These are phyloP conservation scores for Liquidambar formosana DNA, from an alignment of 164 flowering plant species.

Conservation along the genomic window DNA sequence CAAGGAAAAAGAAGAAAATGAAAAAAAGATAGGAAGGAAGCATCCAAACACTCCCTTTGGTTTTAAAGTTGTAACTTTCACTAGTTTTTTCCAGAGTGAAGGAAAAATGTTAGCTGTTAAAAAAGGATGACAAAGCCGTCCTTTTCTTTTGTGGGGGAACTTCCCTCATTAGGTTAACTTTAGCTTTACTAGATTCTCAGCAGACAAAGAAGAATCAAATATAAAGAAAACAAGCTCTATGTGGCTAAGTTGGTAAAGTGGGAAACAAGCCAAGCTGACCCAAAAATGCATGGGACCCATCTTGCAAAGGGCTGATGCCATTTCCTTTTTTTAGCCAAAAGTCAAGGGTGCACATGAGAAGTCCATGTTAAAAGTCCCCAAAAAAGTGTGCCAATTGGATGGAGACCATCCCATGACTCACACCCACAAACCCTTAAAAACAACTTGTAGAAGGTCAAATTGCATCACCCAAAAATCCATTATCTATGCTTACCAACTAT, in stretches of 20 bases:
- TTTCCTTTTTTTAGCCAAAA: conserved; percentile 18
- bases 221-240: not conserved
- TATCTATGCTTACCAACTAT: not conserved
- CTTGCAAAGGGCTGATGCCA: conserved; percentile 11
- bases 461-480: conserved; percentile 4
- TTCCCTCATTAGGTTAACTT: conserved; percentile 1
- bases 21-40: no score
- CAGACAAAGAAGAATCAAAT: not conserved
- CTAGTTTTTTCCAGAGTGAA: no score
- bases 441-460: conserved; percentile 8
- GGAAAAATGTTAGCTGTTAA: not conserved
- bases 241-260: not conserved
- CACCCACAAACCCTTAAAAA: not conserved
- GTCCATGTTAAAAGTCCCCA: conserved; percentile 19
- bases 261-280: conserved; percentile 19
- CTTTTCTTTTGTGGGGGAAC: not conserved
- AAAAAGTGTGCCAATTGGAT: conserved; percentile 11
- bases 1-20: no score
- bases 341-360: conserved; percentile 33
- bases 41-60: no score
- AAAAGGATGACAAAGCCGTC: not conserved
- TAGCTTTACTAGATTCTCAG: conserved; percentile 2
- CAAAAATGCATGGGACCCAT: not conserved
- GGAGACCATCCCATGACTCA: conserved; percentile 5
- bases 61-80: no score